Evolutionary conservation across 257 asterid genomes (phyloP), one percentile per base, ranked within the genome.

Genomic region (Leonotis leonurus): DNA sequence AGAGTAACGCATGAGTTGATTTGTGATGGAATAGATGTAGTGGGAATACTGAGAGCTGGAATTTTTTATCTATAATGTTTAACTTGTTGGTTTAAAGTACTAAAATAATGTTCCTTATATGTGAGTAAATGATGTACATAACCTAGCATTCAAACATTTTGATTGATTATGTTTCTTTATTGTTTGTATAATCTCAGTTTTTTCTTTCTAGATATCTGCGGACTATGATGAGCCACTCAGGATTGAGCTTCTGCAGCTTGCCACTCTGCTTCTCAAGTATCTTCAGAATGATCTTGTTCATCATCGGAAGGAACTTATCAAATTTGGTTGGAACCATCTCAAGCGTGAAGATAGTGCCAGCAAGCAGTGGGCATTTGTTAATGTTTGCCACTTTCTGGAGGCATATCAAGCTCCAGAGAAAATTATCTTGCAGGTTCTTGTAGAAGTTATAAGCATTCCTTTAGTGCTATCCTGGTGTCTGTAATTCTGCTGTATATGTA

Each of bases 371-470:
- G 99, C 99, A 33, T 93, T 93, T 83, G 99, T 93, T 65, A 93
- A 93, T 73, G 99, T 93, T 43, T 93, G 99, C 77, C 99, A 93
- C 85, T 93, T 93, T 70, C 71, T 93, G 80, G 99, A 93, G 84
- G 99, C 99, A 5, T 93, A 93, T 78, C 99, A 93, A 77, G 99
- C 99, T 43, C 99, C 99, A 32, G 99, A 93, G 80, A 93, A 93
- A 78, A 93, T 93, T 68, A 93, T 93, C 68, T 77, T 93, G 60
- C 99, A 93, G 99, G 99, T 93, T 66, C 70, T 64, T 74, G n/a
- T n/a, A n/a, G n/a, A n/a, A n/a, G n/a, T n/a, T n/a, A n/a, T n/a
- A n/a, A n/a, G n/a, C n/a, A n/a, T n/a, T n/a, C n/a, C 35, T 56
- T 35, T 40, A 25, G 32, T 12, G 26, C 41, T 53, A 18, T 69